Base-by-base conservation (phyloP, 2,329 filamentous ascomycete genomes). In the Stylonectria norvegica region DNA sequence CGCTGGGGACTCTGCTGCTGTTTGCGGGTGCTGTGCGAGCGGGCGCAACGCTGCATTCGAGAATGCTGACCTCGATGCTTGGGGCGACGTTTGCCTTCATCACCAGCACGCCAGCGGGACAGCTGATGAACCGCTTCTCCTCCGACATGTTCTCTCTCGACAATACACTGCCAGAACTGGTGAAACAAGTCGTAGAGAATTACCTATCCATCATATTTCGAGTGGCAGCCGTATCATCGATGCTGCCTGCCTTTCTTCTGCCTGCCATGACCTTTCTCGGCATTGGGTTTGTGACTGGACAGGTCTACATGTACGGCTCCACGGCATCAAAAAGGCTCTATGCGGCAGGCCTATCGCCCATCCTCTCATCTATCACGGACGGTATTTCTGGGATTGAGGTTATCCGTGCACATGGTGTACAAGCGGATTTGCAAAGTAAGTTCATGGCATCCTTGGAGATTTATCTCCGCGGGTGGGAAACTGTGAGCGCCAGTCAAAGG, bases 1-100 rank as follows among this genome's bases (percentile, higher is more conserved):
- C n/a, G 5, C 5, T 28, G 10, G 20, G 17, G n/a, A 25, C 34
- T 12, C 11, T 41, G 5, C 27, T 41, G n/a, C 30, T 41, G 20
- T 41, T 36, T 28, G 11, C 5, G 5, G 34, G 39, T 10, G 30
- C 39, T 6, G 12, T 38, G 5, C 18, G 34, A 15, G 38, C 39
- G 3, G 34, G 38, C 10, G 12, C 15, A n/a, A 29, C 17, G 2
- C 23, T 40, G 17, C 42, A 48, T 23, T 33, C 38, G 4, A 31
- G 27, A 5, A 32, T 48, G 20, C 11, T 48, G 11, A 12, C 36
- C 2, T 36, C 42, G 2, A 34, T 48, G 12, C 23, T 48, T 10
- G 36, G 32, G 11, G 35, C 45, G 22, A 45, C 43, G 16, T 38
- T 45, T 28, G 16, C 25, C 5, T 45, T 35, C 19, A 14, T 48